A percentile compares a stretch with the other conserved stretches of the same genome.
These are phyloP conservation scores for Scheffersomyces lignicola DNA, from an alignment of 1,139 yeast species.

Conservation along the genomic window DNA sequence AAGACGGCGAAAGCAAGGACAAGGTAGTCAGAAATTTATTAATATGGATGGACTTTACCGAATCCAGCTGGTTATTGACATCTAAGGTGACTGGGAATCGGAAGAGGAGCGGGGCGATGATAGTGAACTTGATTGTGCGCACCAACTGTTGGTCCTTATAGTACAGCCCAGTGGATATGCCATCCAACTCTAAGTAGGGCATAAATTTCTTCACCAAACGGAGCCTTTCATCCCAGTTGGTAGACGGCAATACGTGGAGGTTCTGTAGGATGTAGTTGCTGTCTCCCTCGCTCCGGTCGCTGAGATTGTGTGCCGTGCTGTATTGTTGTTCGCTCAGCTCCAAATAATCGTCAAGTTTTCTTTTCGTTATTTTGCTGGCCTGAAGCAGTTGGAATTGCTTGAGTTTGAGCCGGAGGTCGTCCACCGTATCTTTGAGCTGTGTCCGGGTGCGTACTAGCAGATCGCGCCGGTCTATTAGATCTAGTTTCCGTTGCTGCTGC, in stretches of 20 bases:
- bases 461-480: conserved; percentile 20
- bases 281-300: conserved; percentile 18
- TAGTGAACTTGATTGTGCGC: conserved; percentile 21
- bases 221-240: conserved; percentile 34
- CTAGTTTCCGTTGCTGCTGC: conserved; percentile 22
- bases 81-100: conserved; percentile 18
- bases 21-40: conserved; percentile 11
- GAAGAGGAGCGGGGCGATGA: conserved; percentile 26
- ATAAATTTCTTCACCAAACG: conserved; percentile 25
- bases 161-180: conserved; percentile 14
- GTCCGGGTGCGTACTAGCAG: conserved; percentile 22
- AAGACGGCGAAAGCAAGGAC: conserved; percentile 23
- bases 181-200: conserved; percentile 25
- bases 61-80: conserved; percentile 19
- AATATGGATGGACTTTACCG: conserved; percentile 15
- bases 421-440: conserved; percentile 18
- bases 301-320: conserved; percentile 1
- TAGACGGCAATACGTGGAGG: conserved; percentile 38
- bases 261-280: conserved; percentile 20
- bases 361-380: conserved; percentile 15
- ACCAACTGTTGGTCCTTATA: conserved; percentile 11
- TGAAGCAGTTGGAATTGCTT: conserved; percentile 18
- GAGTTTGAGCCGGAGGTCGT: conserved; percentile 19
- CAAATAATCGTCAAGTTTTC: conserved; percentile 21
- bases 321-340: conserved; percentile 22